These are phyloP conservation scores for Metschnikowia bowlesiae DNA, from an alignment of 805 yeast species.

Conservation along the genomic window DNA sequence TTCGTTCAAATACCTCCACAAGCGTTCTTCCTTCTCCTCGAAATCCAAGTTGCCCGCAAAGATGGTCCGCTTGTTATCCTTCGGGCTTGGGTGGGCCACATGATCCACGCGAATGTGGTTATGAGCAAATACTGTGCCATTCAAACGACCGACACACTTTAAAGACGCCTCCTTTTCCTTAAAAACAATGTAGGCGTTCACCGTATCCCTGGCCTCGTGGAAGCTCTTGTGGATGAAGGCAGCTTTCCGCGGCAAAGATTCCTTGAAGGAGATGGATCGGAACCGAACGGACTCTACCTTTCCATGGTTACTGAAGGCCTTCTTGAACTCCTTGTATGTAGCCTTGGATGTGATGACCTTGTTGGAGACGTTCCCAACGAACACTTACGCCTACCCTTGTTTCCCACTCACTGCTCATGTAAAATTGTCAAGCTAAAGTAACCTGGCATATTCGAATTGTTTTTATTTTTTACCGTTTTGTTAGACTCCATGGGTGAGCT, in stretches of 20 bases:
- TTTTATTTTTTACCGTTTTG: too few species aligned
- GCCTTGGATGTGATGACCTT: constrained; percentile 60
- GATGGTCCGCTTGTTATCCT: constrained; percentile 76
- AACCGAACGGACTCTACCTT: constrained; percentile 74
- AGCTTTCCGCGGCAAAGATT: constrained; percentile 84
- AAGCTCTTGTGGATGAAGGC: constrained; percentile 80
- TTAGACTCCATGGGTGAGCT: too few species aligned
- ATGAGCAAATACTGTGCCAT: constrained; percentile 62
- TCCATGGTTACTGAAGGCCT: constrained; percentile 50
- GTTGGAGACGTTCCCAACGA: constrained; percentile 79
- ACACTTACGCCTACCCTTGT: constrained; percentile 32
- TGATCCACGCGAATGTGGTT: constrained; percentile 89
- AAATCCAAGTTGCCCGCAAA: constrained; percentile 94
- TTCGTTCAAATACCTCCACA: constrained; percentile 73
- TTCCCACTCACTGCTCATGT: too few species aligned
- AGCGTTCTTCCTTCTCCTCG: constrained; percentile 83
- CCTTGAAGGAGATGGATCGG: constrained; percentile 86
- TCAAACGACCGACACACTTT: constrained; percentile 47
- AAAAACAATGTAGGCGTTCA: constrained; percentile 87
- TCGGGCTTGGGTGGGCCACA: constrained; percentile 84
- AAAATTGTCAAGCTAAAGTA: too few species aligned
- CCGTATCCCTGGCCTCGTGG: constrained; percentile 71
- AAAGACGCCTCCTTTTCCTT: constrained; percentile 46
- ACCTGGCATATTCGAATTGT: too few species aligned
- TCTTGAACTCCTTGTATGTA: constrained; percentile 59